Evolutionary conservation across 345 rosid genomes (phyloP).

Genomic region (Carallia pectinifolia): DNA sequence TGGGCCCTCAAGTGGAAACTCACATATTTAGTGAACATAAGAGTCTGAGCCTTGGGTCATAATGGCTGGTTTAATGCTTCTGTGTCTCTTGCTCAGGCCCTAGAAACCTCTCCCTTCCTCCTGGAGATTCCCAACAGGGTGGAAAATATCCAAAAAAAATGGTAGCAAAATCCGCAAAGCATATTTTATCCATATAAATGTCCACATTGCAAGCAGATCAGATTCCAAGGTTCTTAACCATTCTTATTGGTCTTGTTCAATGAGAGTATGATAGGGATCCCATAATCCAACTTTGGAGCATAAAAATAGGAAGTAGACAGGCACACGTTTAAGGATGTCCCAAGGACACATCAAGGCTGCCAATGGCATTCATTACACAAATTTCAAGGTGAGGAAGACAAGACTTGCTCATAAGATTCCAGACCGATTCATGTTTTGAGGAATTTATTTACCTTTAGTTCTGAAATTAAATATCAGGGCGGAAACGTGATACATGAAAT

Average conservation of each 20-base stretch:
- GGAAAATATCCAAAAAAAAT: neutral
- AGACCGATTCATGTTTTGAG: neutral
- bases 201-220: neutral
- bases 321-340: neutral
- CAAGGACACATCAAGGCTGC: neutral
- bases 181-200: neutral
- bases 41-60: neutral
- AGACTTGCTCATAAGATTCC: conserved; percentile 1
- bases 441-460: no score
- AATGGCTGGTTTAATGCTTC: neutral
- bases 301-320: no score
- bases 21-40: neutral
- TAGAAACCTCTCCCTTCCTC: no score
- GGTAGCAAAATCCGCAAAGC: neutral
- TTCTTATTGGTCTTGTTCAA: neutral
- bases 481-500: no score
- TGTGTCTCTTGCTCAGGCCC: neutral
- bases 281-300: neutral
- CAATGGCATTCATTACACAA: neutral
- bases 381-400: neutral
- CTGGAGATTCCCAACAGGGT: neutral
- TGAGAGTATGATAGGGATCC: neutral
- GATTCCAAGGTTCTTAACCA: neutral
- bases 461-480: no score
- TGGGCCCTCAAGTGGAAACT: no score